A percentile compares a stretch with the other conserved stretches of the same genome.
phyloP scores from a whole-genome alignment of 1,284 basidiomycete species.

The Boletus semigastroideus region DNA sequence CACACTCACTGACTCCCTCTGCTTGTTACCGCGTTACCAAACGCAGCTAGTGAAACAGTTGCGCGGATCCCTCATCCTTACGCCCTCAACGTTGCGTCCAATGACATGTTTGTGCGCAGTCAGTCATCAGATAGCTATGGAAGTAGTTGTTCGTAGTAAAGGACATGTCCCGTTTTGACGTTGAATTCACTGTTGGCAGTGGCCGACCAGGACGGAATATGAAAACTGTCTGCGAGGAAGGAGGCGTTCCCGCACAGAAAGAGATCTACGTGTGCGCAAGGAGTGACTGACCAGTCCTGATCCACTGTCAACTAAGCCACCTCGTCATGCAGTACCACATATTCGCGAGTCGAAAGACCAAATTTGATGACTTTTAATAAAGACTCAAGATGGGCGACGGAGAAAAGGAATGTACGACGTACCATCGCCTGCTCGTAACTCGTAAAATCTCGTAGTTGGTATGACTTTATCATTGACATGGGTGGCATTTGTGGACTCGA shows the following conservation, averaged over 20 bases:
- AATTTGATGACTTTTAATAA: conserved; percentile 80
- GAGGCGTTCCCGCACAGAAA: not conserved
- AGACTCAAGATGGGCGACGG: conserved; percentile 3
- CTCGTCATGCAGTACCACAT: conserved; percentile 86
- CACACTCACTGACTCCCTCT: no score
- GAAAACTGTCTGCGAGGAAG: not conserved
- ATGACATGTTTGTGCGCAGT: no score
- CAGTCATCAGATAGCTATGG: no score
- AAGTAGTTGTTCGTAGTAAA: no score
- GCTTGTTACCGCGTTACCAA: no score
- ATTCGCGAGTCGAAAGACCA: conserved; percentile 83
- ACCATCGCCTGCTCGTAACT: conserved; percentile 88
- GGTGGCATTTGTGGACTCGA: conserved; percentile 96
- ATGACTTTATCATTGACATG: conserved; percentile 87
- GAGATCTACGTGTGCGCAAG: not conserved
- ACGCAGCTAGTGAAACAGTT: no score
- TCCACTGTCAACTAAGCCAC: conserved; percentile 39
- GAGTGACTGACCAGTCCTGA: not conserved
- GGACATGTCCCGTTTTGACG: no score
- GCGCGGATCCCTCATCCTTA: no score
- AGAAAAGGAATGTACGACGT: conserved; percentile 25
- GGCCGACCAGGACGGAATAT: not conserved
- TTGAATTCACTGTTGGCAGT: no score
- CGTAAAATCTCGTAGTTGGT: conserved; percentile 88
- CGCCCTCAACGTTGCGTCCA: no score